Evolutionary conservation across 768 basidiomycete genomes (phyloP).

Genomic region (Panaeolus papilionaceus): DNA sequence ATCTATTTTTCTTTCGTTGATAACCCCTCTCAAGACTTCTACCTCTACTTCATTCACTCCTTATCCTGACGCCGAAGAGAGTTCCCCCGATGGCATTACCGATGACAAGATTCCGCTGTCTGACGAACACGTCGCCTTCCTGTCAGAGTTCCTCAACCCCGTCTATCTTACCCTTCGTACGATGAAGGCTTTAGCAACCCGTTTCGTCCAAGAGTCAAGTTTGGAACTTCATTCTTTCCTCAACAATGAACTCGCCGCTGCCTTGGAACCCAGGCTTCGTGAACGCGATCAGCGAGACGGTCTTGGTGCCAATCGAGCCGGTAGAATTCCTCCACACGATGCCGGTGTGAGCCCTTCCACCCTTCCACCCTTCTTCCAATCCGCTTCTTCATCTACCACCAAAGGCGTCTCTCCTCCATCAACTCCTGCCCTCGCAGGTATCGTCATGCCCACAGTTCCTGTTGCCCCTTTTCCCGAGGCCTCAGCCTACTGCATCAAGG

Average conservation of each 20-base stretch:
- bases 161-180: slow-evolving; percentile 87
- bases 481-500: slow-evolving; percentile 68
- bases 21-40: slow-evolving; percentile 51
- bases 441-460: neutral
- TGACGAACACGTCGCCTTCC: slow-evolving; percentile 68
- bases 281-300: slow-evolving; percentile 71
- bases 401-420: slow-evolving; percentile 31
- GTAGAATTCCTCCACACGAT: slow-evolving; percentile 69
- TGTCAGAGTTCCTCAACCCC: slow-evolving; percentile 86
- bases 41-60: slow-evolving; percentile 64
- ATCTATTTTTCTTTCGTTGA: slow-evolving; percentile 16
- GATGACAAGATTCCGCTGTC: slow-evolving; percentile 53
- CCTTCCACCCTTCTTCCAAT: neutral
- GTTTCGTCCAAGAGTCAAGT: slow-evolving; percentile 87
- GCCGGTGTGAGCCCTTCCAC: slow-evolving; percentile 46
- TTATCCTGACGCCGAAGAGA: slow-evolving; percentile 48
- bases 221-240: slow-evolving; percentile 92
- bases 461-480: slow-evolving; percentile 25
- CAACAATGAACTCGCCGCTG: slow-evolving; percentile 64
- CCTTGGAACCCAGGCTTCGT: slow-evolving; percentile 69
- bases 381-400: slow-evolving; percentile 22
- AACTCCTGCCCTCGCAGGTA: slow-evolving; percentile 9
- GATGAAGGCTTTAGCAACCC: slow-evolving; percentile 76
- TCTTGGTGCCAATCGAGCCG: slow-evolving; percentile 57
- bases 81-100: slow-evolving; percentile 51